Conservation (phyloP, 148 eudicot genomes). For the Fagopyrum esculentum region DNA sequence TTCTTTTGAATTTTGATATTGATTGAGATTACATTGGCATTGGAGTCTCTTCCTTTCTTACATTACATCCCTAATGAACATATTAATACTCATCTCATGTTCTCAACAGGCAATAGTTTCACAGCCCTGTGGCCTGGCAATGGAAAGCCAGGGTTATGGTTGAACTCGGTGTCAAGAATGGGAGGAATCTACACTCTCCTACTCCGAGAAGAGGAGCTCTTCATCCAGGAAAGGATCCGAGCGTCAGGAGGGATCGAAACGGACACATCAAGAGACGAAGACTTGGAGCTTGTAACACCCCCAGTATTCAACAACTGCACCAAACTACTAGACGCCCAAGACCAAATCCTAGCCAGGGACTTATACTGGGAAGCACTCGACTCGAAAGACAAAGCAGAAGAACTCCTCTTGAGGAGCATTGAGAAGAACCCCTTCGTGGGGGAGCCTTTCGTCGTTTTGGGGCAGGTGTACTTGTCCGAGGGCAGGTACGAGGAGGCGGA, state of each 20-base stretch:
- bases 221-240: slow-evolving; percentile 26
- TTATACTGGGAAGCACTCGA: slow-evolving; percentile 85
- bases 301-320: slow-evolving; percentile 72
- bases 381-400: slow-evolving; percentile 37
- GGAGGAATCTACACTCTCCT: slow-evolving; percentile 60
- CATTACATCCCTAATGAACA: too few relatives aligned
- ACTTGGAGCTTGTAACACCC: slow-evolving; percentile 63
- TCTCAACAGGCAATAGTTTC: slow-evolving; percentile 37
- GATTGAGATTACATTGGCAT: too few relatives aligned
- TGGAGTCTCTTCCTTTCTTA: too few relatives aligned
- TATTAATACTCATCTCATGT: too few relatives aligned
- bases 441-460: slow-evolving; percentile 73
- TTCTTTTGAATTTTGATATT: too few relatives aligned
- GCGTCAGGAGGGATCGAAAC: background rate
- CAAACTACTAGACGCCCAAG: slow-evolving; percentile 41
- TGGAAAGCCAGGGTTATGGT: slow-evolving; percentile 93
- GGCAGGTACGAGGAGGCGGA: slow-evolving; percentile 73
- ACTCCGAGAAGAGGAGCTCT: slow-evolving; percentile 62
- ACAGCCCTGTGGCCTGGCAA: slow-evolving; percentile 76
- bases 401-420: slow-evolving; percentile 38
- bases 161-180: slow-evolving; percentile 74
- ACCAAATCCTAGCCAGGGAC: slow-evolving; percentile 60
- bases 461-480: slow-evolving; percentile 49
- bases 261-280: slow-evolving; percentile 36
- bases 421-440: slow-evolving; percentile 84